Evolutionary conservation across 2,329 filamentous ascomycete genomes (phyloP).

Genomic region (Fusarium udum): DNA sequence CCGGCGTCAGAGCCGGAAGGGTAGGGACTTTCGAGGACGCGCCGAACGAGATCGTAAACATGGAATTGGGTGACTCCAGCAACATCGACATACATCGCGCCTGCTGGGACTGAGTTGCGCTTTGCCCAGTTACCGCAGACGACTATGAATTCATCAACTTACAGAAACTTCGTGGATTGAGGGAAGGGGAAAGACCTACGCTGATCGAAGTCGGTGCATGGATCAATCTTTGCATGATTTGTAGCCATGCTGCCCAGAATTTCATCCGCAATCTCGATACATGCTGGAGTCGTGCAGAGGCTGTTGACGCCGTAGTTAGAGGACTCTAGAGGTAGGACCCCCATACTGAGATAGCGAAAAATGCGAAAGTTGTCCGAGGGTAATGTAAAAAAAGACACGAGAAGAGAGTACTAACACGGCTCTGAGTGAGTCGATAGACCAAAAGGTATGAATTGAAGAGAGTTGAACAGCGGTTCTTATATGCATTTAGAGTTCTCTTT

Average conservation of each 20-base stretch:
- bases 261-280: neutral
- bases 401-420: neutral
- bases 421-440: neutral
- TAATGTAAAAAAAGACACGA: neutral
- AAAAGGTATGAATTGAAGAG: neutral
- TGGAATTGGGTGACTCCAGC: neutral
- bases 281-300: neutral
- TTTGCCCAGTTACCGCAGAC: neutral
- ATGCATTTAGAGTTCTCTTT: too few species aligned
- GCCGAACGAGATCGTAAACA: neutral
- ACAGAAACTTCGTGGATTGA: too few species aligned
- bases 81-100: neutral
- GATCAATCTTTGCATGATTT: neutral
- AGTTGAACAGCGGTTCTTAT: neutral
- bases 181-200: too few species aligned
- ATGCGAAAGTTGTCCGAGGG: neutral
- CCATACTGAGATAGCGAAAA: neutral
- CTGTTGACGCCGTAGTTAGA: neutral
- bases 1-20: slow-evolving; percentile 60
- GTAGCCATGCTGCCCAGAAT: neutral
- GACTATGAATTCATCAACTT: neutral
- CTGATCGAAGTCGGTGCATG: neutral
- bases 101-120: neutral
- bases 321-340: neutral
- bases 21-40: slow-evolving; percentile 56